Evolutionary conservation across 2,329 filamentous ascomycete genomes (phyloP).

Genomic region (Lomentospora prolificans): DNA sequence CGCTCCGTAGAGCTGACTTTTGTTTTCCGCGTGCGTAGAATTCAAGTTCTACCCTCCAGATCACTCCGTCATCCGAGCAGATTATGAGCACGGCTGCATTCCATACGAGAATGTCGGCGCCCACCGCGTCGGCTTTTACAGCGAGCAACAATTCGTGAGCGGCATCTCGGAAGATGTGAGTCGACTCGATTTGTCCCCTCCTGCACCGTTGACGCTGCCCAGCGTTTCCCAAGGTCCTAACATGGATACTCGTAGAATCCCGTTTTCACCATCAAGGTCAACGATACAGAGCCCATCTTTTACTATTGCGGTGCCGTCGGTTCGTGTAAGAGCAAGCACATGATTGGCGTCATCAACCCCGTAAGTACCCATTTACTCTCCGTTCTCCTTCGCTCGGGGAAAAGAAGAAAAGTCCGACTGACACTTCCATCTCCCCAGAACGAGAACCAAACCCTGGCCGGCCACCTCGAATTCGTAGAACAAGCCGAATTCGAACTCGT

Average conservation of each 20-base stretch:
- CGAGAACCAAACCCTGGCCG: conserved; percentile 33
- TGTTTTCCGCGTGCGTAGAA: conserved; percentile 19
- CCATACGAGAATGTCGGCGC: conserved; percentile 45
- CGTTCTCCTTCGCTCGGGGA: too few relatives aligned
- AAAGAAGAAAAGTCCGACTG: too few relatives aligned
- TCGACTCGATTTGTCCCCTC: background rate
- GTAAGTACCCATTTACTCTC: conserved; percentile 24
- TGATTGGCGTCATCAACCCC: conserved; percentile 70
- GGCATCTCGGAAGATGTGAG: conserved; percentile 36
- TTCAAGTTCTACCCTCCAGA: conserved; percentile 54
- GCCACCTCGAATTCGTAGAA: conserved; percentile 36
- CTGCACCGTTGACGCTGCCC: background rate
- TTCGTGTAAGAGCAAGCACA: conserved; percentile 55
- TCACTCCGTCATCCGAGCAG: conserved; percentile 54
- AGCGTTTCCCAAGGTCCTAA: conserved; percentile 1
- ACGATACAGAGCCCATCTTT: conserved; percentile 52
- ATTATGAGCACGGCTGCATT: conserved; percentile 50
- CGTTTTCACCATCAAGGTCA: conserved; percentile 35
- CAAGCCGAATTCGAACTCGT: conserved; percentile 41
- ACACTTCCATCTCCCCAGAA: conserved; percentile 23
- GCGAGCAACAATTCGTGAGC: conserved; percentile 35
- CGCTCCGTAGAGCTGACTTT: background rate
- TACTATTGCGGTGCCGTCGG: conserved; percentile 60
- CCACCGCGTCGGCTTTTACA: conserved; percentile 43
- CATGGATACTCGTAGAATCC: conserved; percentile 23